Percentiles rank a stretch among this genome's conserved stretches.
phyloP scores from a whole-genome alignment of 2,329 filamentous ascomycete species.

The Penicillium sp. region DNA sequence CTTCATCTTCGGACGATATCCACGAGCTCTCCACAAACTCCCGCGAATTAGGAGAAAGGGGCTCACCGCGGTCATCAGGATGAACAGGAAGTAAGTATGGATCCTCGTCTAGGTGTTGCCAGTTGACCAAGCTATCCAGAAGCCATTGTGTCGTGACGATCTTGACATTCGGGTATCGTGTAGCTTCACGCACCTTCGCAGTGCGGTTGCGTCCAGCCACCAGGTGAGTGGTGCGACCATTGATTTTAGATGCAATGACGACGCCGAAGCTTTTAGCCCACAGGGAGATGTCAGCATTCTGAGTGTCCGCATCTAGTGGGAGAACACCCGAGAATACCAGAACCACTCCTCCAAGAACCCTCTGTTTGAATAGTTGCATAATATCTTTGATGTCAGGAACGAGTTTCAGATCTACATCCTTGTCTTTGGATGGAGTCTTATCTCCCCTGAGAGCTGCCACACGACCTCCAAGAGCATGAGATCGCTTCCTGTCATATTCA shows the following conservation, averaged over 20 bases:
- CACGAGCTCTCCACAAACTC: slow-evolving; percentile 52
- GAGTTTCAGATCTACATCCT: slow-evolving; percentile 57
- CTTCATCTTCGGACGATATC: slow-evolving; percentile 52
- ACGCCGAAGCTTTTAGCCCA: slow-evolving; percentile 89
- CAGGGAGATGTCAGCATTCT: slow-evolving; percentile 81
- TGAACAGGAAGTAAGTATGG: slow-evolving; percentile 80
- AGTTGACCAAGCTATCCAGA: slow-evolving; percentile 79
- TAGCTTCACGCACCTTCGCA: slow-evolving; percentile 86
- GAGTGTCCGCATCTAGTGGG: slow-evolving; percentile 77
- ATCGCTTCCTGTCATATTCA: slow-evolving; percentile 69
- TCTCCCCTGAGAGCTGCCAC: slow-evolving; percentile 57
- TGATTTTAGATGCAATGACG: slow-evolving; percentile 51
- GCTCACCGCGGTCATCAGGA: slow-evolving; percentile 64
- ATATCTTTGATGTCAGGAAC: slow-evolving; percentile 86
- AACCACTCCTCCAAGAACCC: slow-evolving; percentile 73
- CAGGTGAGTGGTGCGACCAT: slow-evolving; percentile 54
- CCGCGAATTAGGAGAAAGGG: slow-evolving; percentile 44
- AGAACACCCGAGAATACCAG: slow-evolving; percentile 92
- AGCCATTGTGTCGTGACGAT: slow-evolving; percentile 95
- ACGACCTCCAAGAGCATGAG: slow-evolving; percentile 49
- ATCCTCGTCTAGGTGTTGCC: slow-evolving; percentile 77
- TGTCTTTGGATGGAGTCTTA: slow-evolving; percentile 45
- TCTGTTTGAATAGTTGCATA: slow-evolving; percentile 79
- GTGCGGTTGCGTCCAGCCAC: slow-evolving; percentile 70
- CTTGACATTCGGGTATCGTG: slow-evolving; percentile 77